A percentile compares a stretch with the other conserved stretches of the same genome.
Conservation (phyloP, 1,139 yeast species). For the Ogataea hybrid region DNA sequence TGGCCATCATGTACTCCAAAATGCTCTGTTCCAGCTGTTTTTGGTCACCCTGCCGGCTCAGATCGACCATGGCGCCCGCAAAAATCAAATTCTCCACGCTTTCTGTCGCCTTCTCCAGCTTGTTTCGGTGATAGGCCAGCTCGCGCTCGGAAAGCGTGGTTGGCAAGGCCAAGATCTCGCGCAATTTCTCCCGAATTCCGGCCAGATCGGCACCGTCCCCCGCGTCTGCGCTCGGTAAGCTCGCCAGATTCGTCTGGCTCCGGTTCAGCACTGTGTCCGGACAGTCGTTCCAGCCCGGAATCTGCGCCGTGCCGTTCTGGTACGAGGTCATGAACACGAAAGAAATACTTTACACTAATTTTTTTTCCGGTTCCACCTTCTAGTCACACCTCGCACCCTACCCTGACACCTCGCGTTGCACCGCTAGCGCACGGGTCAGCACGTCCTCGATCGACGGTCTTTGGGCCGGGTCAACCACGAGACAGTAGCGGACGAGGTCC, state of each 20-base stretch:
- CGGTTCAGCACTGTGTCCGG: slow-evolving; percentile 10
- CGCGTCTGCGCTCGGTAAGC: neutral
- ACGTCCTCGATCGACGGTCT: slow-evolving; percentile 67
- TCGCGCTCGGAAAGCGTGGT: slow-evolving; percentile 19
- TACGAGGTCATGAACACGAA: slow-evolving; percentile 11
- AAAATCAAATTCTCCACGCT: slow-evolving; percentile 16
- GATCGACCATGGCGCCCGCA: slow-evolving; percentile 10
- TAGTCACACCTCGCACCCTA: slow-evolving; percentile 3
- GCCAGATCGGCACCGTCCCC: slow-evolving; percentile 1
- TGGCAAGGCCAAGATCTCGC: slow-evolving; percentile 5
- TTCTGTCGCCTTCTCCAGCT: slow-evolving; percentile 12
- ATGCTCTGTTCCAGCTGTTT: slow-evolving; percentile 11
- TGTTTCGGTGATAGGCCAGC: slow-evolving; percentile 20
- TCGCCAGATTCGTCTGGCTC: neutral
- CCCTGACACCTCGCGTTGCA: slow-evolving; percentile 23
- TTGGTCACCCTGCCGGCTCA: neutral
- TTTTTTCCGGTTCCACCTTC: neutral
- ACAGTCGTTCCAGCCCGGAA: slow-evolving; percentile 23
- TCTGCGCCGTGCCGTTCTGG: slow-evolving; percentile 15
- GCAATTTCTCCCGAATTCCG: slow-evolving; percentile 10
- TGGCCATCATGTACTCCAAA: slow-evolving; percentile 23
- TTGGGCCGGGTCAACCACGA: slow-evolving; percentile 53
- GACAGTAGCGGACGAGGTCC: slow-evolving; percentile 55
- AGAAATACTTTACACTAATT: neutral
- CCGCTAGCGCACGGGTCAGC: slow-evolving; percentile 44